Conservation (phyloP, 768 basidiomycete genomes). For the Kwoniella botswanensis region DNA sequence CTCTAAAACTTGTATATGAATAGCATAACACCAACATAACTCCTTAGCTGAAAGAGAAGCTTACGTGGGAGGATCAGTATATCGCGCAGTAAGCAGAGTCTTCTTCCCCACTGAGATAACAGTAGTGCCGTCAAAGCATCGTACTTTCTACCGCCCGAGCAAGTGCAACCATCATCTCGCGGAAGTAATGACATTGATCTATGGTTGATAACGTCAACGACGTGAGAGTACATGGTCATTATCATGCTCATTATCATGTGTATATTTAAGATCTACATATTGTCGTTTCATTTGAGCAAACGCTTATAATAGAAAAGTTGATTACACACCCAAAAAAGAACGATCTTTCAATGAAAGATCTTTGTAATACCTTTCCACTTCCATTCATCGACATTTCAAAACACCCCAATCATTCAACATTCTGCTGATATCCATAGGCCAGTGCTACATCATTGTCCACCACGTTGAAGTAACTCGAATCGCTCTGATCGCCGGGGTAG, state of each 20-base stretch:
- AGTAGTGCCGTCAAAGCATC: slow-evolving; percentile 75
- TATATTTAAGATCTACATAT: background rate
- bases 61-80: slow-evolving; percentile 86
- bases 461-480: slow-evolving; percentile 13
- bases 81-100: slow-evolving; percentile 64
- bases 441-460: background rate
- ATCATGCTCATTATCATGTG: background rate
- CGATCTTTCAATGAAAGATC: too few species aligned
- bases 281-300: too few species aligned
- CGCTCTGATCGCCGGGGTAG: background rate
- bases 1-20: slow-evolving; percentile 53
- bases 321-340: too few species aligned
- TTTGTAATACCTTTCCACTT: too few species aligned
- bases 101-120: background rate
- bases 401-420: background rate
- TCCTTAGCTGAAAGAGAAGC: slow-evolving; percentile 83
- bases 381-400: background rate
- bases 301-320: too few species aligned
- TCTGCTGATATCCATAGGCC: slow-evolving; percentile 17
- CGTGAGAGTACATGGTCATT: background rate
- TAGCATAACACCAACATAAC: slow-evolving; percentile 83
- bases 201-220: background rate
- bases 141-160: slow-evolving; percentile 56
- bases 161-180: slow-evolving; percentile 42
- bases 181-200: background rate